phyloP scores from a whole-genome alignment of 2,329 filamentous ascomycete species.

The Lojkania enalia region DNA sequence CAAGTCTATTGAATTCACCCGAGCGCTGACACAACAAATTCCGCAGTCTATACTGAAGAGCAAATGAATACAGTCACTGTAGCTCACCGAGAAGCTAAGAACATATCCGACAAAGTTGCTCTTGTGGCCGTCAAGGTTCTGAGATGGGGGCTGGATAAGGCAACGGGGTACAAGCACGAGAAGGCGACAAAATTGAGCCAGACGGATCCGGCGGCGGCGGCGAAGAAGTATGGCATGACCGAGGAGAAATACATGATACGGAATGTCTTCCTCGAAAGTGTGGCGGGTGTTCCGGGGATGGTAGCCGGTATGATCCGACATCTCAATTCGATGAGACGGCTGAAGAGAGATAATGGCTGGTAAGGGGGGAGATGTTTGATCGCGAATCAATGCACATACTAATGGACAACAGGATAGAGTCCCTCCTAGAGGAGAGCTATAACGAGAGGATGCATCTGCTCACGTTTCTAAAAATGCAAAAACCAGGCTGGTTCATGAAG shows the following conservation, averaged over 20 bases:
- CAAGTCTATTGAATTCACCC: slow-evolving; percentile 13
- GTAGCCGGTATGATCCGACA: slow-evolving; percentile 94
- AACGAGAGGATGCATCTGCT: slow-evolving; percentile 94
- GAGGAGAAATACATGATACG: slow-evolving; percentile 88
- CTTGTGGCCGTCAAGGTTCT: slow-evolving; percentile 75
- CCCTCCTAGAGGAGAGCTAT: slow-evolving; percentile 83
- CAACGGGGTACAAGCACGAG: slow-evolving; percentile 78
- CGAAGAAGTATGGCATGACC: slow-evolving; percentile 68
- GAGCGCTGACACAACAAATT: too few species aligned
- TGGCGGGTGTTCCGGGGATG: slow-evolving; percentile 96
- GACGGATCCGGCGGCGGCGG: slow-evolving; percentile 55
- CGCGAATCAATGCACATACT: slow-evolving; percentile 1
- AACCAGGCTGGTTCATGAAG: slow-evolving; percentile 88
- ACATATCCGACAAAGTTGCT: slow-evolving; percentile 76
- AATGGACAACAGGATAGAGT: slow-evolving; percentile 71
- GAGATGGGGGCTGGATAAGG: slow-evolving; percentile 78
- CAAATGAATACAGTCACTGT: slow-evolving; percentile 76
- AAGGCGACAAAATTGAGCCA: slow-evolving; percentile 48
- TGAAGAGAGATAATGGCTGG: slow-evolving; percentile 94
- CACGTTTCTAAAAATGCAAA: slow-evolving; percentile 88
- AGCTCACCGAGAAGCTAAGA: slow-evolving; percentile 74
- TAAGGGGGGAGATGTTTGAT: slow-evolving; percentile 27
- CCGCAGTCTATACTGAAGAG: slow-evolving; percentile 68
- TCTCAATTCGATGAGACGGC: slow-evolving; percentile 76
- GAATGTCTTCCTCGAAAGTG: slow-evolving; percentile 91